Evolutionary conservation across 2,329 filamentous ascomycete species (phyloP), one percentile per base, ranked within the genome.

Genomic region (Claviceps sp.): DNA sequence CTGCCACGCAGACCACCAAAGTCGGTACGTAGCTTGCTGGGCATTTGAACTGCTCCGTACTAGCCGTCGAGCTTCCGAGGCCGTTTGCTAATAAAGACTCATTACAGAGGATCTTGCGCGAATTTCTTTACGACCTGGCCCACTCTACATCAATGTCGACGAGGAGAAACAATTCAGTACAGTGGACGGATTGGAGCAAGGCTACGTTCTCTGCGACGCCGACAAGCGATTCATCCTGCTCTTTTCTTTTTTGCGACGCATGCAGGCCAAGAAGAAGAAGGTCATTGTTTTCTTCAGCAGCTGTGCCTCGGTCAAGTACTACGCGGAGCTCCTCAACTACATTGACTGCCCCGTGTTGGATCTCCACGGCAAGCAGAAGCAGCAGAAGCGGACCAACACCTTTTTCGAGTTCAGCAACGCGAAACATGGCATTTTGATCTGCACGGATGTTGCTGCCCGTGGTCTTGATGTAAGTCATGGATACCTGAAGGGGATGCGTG

Each of bases 341-440:
- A 96, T 97, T 62, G 93, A 97, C 67, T 78, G 96, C 42, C 89
- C 87, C 5, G 87, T 94, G 2, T 77, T 95, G 44, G 85, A 88
- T 60, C 75, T 95, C 7, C 88, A 94, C 67, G 93, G 89, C 59
- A 96, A 98, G 72, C 89, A 95, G 71, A 98, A 98, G 71, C 93
- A 98, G 70, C 89, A 96, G 70, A 95, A 95, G 69, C 87, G 93
- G n/a, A 98, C 93, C 24, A 95, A 94, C 65, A 95, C 89, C 1
- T 98, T 98, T 68, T 98, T 97, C 68, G 91, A 97, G 67, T 98
- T 98, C 67, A 76, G 74, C 67, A 78, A 78, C 56, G 75, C 90
- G 18, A 83, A 82, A 58, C 81, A 86, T 58, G 93, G 91, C 24
- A 95, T 87, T 0, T 70, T 98, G 51, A 93, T 98, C 60, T 96